phyloP scores from a whole-genome alignment of 371 early-diverging fungal species.

The Rhizopus delemar region DNA sequence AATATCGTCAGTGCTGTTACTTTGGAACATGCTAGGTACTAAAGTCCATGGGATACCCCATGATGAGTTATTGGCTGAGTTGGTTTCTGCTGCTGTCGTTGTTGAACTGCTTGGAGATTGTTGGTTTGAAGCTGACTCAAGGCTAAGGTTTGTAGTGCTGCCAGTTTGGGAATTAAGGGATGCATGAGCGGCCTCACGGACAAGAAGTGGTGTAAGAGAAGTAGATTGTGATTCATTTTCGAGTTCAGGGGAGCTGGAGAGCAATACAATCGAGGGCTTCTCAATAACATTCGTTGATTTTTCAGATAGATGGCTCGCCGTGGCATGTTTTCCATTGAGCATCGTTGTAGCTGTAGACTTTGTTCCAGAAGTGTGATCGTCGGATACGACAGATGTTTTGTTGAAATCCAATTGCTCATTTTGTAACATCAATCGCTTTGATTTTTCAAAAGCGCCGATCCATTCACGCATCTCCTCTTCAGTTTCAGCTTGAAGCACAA shows the following conservation, averaged over 20 bases:
- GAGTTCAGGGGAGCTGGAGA: slow-evolving; percentile 34
- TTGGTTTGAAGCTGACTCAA: not conserved
- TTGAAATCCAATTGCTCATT: slow-evolving; percentile 12
- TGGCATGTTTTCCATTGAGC: not conserved
- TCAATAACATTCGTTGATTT: not conserved
- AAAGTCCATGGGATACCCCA: slow-evolving; percentile 58
- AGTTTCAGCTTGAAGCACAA: slow-evolving; percentile 69
- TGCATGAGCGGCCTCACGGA: slow-evolving; percentile 37
- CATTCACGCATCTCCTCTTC: slow-evolving; percentile 71
- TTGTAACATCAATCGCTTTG: slow-evolving; percentile 49
- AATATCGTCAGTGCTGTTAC: not conserved
- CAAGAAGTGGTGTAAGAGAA: slow-evolving; percentile 41
- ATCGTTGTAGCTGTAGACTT: not conserved
- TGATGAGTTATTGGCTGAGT: slow-evolving; percentile 6
- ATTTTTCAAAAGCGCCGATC: slow-evolving; percentile 66
- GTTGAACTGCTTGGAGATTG: not conserved
- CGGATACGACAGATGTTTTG: not conserved
- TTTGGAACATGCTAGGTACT: slow-evolving; percentile 42
- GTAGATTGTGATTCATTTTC: slow-evolving; percentile 32
- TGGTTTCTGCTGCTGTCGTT: not conserved
- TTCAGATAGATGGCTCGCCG: not conserved
- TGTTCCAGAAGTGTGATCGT: not conserved
- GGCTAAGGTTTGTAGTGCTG: not conserved
- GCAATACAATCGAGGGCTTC: slow-evolving; percentile 34
- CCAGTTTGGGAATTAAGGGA: too few species aligned